A percentile compares a stretch with the other conserved stretches of the same genome.
phyloP scores from a whole-genome alignment of 108 stramenopile genomes.

The Skeletonema menzelii region DNA sequence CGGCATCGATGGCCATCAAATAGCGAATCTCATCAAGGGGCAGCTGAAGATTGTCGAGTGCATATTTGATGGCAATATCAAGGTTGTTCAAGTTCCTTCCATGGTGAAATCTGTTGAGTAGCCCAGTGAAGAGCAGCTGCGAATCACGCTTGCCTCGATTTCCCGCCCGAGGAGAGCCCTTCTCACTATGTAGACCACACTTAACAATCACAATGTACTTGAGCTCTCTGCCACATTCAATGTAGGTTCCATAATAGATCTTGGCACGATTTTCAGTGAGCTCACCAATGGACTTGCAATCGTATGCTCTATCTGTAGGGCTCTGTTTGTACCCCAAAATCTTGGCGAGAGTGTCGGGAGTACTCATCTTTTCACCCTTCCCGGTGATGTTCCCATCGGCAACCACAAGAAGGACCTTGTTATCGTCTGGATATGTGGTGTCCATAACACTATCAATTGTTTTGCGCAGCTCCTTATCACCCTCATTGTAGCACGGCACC shows the following conservation, averaged over 20 bases:
- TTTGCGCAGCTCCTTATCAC: conserved; percentile 56
- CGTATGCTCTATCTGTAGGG: conserved; percentile 39
- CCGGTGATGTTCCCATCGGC: conserved; percentile 68
- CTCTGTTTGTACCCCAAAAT: conserved; percentile 49
- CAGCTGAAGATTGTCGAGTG: conserved; percentile 46
- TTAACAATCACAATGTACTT: conserved; percentile 66
- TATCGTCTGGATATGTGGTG: conserved; percentile 55
- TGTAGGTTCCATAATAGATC: conserved; percentile 49
- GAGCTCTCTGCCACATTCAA: conserved; percentile 42
- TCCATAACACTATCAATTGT: conserved; percentile 59
- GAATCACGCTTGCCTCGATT: conserved; percentile 68
- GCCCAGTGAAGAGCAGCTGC: conserved; percentile 51
- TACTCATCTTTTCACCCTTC: conserved; percentile 44
- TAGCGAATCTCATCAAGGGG: conserved; percentile 53
- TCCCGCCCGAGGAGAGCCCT: conserved; percentile 45
- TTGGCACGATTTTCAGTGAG: conserved; percentile 45
- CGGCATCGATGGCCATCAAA: conserved; percentile 65
- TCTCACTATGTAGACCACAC: conserved; percentile 45
- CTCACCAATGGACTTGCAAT: conserved; percentile 57
- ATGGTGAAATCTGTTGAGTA: conserved; percentile 59
- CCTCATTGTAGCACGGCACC: conserved; percentile 71
- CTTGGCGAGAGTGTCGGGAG: conserved; percentile 32
- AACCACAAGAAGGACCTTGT: conserved; percentile 58
- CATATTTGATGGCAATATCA: conserved; percentile 49
- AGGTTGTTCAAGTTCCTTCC: conserved; percentile 48